phyloP scores from a whole-genome alignment of 2,329 filamentous ascomycete species.

The Zopfia rhizophila region DNA sequence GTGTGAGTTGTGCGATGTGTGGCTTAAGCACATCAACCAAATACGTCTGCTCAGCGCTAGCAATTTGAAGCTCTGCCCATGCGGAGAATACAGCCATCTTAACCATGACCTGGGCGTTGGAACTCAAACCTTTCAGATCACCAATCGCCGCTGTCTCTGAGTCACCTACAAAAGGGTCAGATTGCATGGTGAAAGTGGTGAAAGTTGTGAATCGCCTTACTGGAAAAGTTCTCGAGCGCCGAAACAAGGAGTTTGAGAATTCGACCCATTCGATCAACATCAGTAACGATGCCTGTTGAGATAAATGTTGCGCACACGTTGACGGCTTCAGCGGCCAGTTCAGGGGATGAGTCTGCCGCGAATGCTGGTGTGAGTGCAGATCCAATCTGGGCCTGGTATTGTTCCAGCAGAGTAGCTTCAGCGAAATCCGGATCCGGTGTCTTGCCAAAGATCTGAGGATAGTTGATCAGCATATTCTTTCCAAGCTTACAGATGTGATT shows the following conservation, averaged over 20 bases:
- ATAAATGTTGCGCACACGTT: conserved; percentile 99
- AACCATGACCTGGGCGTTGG: conserved; percentile 98
- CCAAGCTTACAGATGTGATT: not conserved
- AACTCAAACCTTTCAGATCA: conserved; percentile 89
- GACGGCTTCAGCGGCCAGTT: conserved; percentile 93
- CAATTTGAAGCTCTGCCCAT: conserved; percentile 96
- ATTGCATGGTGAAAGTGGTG: too few species aligned
- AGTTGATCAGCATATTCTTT: conserved; percentile 17
- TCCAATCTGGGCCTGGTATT: conserved; percentile 98
- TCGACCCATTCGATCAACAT: conserved; percentile 97
- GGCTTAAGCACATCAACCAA: conserved; percentile 88
- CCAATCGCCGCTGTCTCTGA: conserved; percentile 87
- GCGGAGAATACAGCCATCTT: conserved; percentile 97
- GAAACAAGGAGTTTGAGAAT: conserved; percentile 93
- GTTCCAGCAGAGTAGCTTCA: conserved; percentile 95
- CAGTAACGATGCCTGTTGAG: conserved; percentile 94
- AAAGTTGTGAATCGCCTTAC: too few species aligned
- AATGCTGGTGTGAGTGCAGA: conserved; percentile 97
- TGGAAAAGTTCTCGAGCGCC: conserved; percentile 90
- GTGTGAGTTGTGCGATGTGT: conserved; percentile 88
- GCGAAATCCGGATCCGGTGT: conserved; percentile 96
- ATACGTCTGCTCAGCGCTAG: conserved; percentile 91
- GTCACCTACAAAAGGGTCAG: conserved; percentile 66
- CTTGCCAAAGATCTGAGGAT: conserved; percentile 81
- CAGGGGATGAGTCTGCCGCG: conserved; percentile 92